phyloP scores from a whole-genome alignment of 2,329 filamentous ascomycete species.

The Didymella lethalis region DNA sequence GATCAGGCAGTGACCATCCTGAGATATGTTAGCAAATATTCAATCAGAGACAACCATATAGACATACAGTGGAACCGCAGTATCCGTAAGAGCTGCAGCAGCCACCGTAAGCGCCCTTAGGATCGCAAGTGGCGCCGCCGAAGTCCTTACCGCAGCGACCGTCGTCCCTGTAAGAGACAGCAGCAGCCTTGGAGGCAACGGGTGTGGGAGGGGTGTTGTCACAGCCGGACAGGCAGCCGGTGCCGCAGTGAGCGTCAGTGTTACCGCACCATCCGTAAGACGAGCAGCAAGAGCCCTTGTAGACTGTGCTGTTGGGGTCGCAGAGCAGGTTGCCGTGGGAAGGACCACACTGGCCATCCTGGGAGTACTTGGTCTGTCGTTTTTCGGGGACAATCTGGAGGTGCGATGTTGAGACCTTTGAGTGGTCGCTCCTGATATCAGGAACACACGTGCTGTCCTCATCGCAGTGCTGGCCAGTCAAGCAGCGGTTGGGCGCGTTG shows the following conservation, averaged over 20 bases:
- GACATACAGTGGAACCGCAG: constrained; percentile 43
- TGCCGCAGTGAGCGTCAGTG: constrained; percentile 51
- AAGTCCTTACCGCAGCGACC: constrained; percentile 54
- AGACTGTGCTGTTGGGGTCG: constrained; percentile 55
- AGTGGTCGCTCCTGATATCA: constrained; percentile 35
- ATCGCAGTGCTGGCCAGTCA: constrained; percentile 51
- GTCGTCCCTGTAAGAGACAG: constrained; percentile 37
- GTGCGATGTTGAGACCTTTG: constrained; percentile 38
- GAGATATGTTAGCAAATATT: neutral
- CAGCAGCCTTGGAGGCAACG: constrained; percentile 13
- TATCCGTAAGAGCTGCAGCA: constrained; percentile 50
- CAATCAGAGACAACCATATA: neutral
- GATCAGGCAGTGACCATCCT: constrained; percentile 47
- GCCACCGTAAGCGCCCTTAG: constrained; percentile 50
- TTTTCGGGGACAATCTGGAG: constrained; percentile 36
- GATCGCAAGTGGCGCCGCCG: constrained; percentile 51
- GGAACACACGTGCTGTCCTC: constrained; percentile 46
- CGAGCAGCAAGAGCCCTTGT: constrained; percentile 58
- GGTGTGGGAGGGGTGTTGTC: constrained; percentile 22
- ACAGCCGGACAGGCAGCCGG: constrained; percentile 49
- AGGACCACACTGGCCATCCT: constrained; percentile 52
- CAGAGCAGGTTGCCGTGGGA: constrained; percentile 51
- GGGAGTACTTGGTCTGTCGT: constrained; percentile 47
- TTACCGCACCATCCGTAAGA: constrained; percentile 56
- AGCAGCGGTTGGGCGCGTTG: constrained; percentile 38